Evolutionary conservation across 805 yeast genomes (phyloP).

Genomic region (Isabelozyma gotoi): DNA sequence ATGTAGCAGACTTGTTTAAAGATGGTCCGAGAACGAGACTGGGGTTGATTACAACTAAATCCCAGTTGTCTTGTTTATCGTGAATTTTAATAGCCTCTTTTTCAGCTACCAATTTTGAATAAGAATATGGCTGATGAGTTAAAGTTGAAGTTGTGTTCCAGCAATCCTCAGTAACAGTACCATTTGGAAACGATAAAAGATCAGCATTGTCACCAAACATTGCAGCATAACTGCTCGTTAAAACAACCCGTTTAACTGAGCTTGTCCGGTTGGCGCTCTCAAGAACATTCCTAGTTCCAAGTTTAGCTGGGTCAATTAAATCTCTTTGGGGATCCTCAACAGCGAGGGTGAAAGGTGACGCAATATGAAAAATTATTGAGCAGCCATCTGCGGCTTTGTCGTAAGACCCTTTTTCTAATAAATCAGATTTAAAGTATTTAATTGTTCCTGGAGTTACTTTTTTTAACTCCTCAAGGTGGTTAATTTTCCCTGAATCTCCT

Average conservation of each 20-base stretch:
- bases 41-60: conserved; percentile 3
- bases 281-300: conserved; percentile 17
- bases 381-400: conserved; percentile 18
- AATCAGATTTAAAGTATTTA: conserved; percentile 4
- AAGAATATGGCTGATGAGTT: not conserved
- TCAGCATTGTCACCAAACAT: conserved; percentile 8
- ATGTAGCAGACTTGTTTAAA: conserved; percentile 3
- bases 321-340: conserved; percentile 15
- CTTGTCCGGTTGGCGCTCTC: conserved; percentile 10
- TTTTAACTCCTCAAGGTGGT: not conserved
- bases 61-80: not conserved
- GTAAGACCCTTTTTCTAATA: conserved; percentile 14
- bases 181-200: conserved; percentile 7
- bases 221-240: conserved; percentile 10
- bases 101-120: conserved; percentile 1
- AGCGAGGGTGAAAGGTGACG: conserved; percentile 19
- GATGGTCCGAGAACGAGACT: conserved; percentile 4
- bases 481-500: not conserved
- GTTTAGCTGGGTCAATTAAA: conserved; percentile 18
- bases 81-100: conserved; percentile 1
- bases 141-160: not conserved
- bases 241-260: conserved; percentile 19
- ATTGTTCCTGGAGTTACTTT: conserved; percentile 1
- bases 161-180: conserved; percentile 2
- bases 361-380: conserved; percentile 19